Percentiles rank a stretch among this genome's conserved stretches.
Evolutionary conservation across 495 filamentous ascomycete genomes (phyloP).

Genomic region (Podospora sp.): DNA sequence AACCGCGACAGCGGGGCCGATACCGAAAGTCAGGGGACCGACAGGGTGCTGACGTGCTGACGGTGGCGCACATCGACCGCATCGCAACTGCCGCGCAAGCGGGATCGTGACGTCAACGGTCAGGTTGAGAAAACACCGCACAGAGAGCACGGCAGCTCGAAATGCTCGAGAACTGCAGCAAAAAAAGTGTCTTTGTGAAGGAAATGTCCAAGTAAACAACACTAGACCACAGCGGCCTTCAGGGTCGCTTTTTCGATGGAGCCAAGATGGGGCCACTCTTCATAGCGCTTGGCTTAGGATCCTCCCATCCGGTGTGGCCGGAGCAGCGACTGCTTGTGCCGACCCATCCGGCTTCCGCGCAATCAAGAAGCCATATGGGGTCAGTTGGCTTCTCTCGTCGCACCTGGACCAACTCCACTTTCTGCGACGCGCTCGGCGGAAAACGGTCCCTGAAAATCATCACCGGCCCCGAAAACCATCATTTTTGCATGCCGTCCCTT

Average conservation of each 20-base stretch:
- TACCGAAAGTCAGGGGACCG: background rate
- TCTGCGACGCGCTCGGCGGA: constrained; percentile 8
- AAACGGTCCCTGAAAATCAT: constrained; percentile 4
- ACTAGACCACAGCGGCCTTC: background rate
- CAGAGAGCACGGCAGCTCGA: background rate
- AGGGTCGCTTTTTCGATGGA: background rate
- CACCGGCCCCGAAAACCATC: background rate
- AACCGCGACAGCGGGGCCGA: background rate
- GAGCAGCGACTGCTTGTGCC: background rate
- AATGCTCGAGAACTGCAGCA: background rate
- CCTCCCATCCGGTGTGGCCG: background rate
- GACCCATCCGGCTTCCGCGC: background rate
- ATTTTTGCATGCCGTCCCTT: background rate
- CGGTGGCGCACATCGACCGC: background rate
- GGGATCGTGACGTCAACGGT: background rate
- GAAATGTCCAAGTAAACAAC: background rate
- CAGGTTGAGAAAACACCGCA: background rate
- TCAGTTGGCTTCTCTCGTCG: background rate
- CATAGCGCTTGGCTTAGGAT: constrained; percentile 2
- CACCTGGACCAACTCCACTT: constrained; percentile 9
- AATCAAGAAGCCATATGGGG: background rate
- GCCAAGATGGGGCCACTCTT: background rate
- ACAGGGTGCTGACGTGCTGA: background rate
- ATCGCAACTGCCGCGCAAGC: background rate
- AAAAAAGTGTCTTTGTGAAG: background rate